These are phyloP conservation scores for Teunomyces pallodes DNA, from an alignment of 805 yeast species.

Conservation along the genomic window DNA sequence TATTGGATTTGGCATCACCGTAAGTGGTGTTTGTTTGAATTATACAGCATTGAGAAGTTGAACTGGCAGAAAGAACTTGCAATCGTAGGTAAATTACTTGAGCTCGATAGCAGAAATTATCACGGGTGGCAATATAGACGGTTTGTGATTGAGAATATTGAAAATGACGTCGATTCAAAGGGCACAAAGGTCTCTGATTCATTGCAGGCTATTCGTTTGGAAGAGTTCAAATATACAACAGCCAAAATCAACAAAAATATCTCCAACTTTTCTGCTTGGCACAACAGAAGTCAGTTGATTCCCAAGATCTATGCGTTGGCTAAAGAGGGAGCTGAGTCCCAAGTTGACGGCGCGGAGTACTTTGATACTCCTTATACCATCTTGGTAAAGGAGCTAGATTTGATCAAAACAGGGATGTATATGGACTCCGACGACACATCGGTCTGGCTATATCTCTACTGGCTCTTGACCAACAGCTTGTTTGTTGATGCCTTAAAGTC, in stretches of 20 bases:
- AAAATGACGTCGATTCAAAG: slow-evolving; percentile 15
- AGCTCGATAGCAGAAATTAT: slow-evolving; percentile 76
- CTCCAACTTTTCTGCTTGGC: slow-evolving; percentile 96
- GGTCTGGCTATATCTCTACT: slow-evolving; percentile 83
- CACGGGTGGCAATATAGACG: slow-evolving; percentile 97
- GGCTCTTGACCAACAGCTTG: slow-evolving; percentile 59
- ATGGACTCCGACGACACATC: slow-evolving; percentile 95
- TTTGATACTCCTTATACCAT: slow-evolving; percentile 34
- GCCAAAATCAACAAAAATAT: slow-evolving; percentile 76
- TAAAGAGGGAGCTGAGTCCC: slow-evolving; percentile 3
- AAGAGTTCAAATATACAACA: slow-evolving; percentile 77
- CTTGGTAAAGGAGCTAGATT: slow-evolving; percentile 56
- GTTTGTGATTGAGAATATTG: slow-evolving; percentile 50
- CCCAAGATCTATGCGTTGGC: slow-evolving; percentile 43
- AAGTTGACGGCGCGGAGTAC: slow-evolving; percentile 6
- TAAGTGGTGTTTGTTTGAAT: slow-evolving; percentile 62
- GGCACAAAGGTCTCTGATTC: neutral
- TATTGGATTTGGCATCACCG: slow-evolving; percentile 98
- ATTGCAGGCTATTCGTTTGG: slow-evolving; percentile 28
- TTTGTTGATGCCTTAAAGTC: slow-evolving; percentile 24
- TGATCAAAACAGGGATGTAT: slow-evolving; percentile 78
- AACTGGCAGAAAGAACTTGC: slow-evolving; percentile 71
- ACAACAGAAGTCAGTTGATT: slow-evolving; percentile 73
- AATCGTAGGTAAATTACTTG: slow-evolving; percentile 65
- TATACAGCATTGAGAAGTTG: slow-evolving; percentile 46